Conservation (phyloP, 2,329 filamentous ascomycete genomes). For the Tolypocladium tropicale region DNA sequence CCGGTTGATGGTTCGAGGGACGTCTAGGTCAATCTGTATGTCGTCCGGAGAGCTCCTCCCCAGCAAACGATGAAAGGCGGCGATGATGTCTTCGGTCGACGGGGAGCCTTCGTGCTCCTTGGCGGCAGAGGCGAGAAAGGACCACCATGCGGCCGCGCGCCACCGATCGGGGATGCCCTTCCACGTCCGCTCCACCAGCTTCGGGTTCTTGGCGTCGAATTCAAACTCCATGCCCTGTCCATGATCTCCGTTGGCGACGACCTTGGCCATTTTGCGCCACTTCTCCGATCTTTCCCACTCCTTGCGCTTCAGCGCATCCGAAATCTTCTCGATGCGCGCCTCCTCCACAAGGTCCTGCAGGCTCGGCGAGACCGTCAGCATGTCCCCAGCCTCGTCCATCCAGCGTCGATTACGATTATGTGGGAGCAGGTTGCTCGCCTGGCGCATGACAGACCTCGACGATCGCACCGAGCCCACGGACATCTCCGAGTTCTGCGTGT, state of each 20-base stretch:
- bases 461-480: slow-evolving; percentile 42
- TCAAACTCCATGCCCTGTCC: slow-evolving; percentile 54
- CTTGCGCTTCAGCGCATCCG: slow-evolving; percentile 49
- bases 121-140: slow-evolving; percentile 74
- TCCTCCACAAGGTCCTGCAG: slow-evolving; percentile 47
- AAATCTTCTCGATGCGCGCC: slow-evolving; percentile 38
- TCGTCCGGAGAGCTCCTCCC: slow-evolving; percentile 74
- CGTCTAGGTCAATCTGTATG: slow-evolving; percentile 93
- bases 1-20: slow-evolving; percentile 85
- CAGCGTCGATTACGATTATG: slow-evolving; percentile 50
- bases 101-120: slow-evolving; percentile 49
- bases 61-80: slow-evolving; percentile 63
- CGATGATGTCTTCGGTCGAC: slow-evolving; percentile 61
- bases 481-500: slow-evolving; percentile 44
- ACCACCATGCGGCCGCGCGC: slow-evolving; percentile 89
- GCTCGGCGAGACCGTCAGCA: slow-evolving; percentile 50
- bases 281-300: slow-evolving; percentile 55
- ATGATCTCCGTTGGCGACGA: slow-evolving; percentile 37
- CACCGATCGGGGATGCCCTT: slow-evolving; percentile 96
- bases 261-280: slow-evolving; percentile 56
- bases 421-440: slow-evolving; percentile 48
- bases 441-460: slow-evolving; percentile 43
- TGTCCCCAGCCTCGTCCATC: slow-evolving; percentile 57
- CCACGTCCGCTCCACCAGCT: slow-evolving; percentile 87
- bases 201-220: slow-evolving; percentile 74